Evolutionary conservation across 805 yeast species (phyloP).

Genomic region (Aciculoconidium aculeatum): DNA sequence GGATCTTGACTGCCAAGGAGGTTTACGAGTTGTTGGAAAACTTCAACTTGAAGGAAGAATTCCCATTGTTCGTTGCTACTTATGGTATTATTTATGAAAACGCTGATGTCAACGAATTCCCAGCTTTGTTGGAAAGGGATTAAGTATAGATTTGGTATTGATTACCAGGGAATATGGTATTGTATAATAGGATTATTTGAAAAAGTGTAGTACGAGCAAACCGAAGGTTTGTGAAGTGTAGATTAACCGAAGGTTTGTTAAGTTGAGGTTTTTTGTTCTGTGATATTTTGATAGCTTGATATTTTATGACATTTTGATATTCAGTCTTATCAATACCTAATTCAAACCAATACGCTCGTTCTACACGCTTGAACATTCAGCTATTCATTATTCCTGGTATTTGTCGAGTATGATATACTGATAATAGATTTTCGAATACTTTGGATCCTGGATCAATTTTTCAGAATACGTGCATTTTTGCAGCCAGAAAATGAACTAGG

Average conservation of each 20-base stretch:
- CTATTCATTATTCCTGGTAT: too few species aligned
- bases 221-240: constrained; percentile 1
- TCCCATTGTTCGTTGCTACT: constrained; percentile 77
- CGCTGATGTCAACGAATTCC: constrained; percentile 69
- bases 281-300: too few species aligned
- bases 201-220: neutral
- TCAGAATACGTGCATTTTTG: too few species aligned
- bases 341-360: too few species aligned
- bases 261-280: neutral
- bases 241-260: neutral
- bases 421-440: too few species aligned
- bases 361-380: too few species aligned
- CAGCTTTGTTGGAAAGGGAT: constrained; percentile 51
- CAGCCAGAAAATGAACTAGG: too few species aligned
- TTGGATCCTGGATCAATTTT: too few species aligned
- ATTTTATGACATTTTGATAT: too few species aligned
- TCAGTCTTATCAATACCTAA: too few species aligned
- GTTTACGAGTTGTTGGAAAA: constrained; percentile 75
- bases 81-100: constrained; percentile 77
- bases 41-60: constrained; percentile 52
- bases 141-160: constrained; percentile 1
- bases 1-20: constrained; percentile 84
- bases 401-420: too few species aligned
- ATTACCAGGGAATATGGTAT: neutral
- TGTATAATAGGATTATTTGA: too few species aligned